These are phyloP conservation scores for Rhodosporidiobolus sp. DNA, from an alignment of 768 basidiomycete species.

Conservation along the genomic window DNA sequence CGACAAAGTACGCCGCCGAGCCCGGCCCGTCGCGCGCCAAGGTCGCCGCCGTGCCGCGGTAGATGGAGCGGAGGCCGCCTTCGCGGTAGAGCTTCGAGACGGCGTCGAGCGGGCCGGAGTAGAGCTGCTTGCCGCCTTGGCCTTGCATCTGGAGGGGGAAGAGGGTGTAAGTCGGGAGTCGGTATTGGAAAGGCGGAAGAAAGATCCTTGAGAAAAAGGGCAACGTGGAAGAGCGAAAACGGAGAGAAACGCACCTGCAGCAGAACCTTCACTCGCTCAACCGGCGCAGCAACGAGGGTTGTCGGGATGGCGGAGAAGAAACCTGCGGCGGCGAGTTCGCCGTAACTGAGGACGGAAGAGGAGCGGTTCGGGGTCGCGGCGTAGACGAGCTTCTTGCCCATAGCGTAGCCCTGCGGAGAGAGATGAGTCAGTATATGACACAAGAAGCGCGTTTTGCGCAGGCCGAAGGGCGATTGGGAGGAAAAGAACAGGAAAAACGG, in stretches of 20 bases:
- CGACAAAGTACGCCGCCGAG: conserved; percentile 92
- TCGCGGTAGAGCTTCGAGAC: conserved; percentile 85
- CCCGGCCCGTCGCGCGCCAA: conserved; percentile 93
- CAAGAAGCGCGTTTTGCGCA: neutral
- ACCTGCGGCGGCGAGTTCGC: conserved; percentile 85
- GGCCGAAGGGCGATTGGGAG: neutral
- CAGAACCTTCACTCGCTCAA: conserved; percentile 93
- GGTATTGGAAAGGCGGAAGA: neutral
- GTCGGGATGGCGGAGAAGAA: conserved; percentile 91
- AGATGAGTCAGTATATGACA: neutral
- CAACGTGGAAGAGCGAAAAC: neutral
- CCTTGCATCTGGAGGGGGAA: conserved; percentile 67
- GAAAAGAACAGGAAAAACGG: neutral
- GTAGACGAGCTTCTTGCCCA: conserved; percentile 81
- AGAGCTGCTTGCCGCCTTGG: conserved; percentile 70
- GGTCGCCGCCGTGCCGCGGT: conserved; percentile 88
- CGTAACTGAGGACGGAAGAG: conserved; percentile 61
- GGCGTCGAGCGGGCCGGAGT: conserved; percentile 89
- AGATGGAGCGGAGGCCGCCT: conserved; percentile 87
- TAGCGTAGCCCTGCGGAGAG: conserved; percentile 73
- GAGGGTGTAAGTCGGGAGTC: too few relatives aligned
- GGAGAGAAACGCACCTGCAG: conserved; percentile 62
- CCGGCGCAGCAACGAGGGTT: conserved; percentile 88
- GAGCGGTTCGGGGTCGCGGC: conserved; percentile 72
- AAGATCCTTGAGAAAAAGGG: neutral